Conservation (phyloP, 148 eudicot species). For the Camellia sinensis region DNA sequence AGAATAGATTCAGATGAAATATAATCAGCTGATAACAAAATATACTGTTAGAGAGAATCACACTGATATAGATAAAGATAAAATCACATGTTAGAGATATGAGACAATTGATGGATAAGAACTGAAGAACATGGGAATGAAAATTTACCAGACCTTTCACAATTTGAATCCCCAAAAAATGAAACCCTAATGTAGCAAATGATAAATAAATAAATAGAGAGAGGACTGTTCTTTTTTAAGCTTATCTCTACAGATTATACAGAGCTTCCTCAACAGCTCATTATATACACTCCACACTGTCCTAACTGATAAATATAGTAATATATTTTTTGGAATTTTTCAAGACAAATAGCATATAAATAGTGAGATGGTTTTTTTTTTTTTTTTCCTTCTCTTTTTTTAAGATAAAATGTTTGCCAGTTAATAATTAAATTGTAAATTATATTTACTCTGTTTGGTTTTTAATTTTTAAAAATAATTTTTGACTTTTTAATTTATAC, state of each 20-base stretch:
- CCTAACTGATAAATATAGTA: background rate
- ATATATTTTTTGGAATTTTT: background rate
- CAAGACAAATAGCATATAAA: no score
- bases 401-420: no score
- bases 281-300: no score
- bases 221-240: background rate
- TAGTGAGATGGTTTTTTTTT: no score
- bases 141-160: constrained; percentile 14
- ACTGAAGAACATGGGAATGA: background rate
- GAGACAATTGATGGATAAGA: background rate
- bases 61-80: background rate
- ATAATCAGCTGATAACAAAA: background rate
- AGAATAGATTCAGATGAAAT: constrained; percentile 24
- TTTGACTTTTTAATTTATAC: background rate
- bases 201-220: background rate
- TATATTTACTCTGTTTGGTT: background rate
- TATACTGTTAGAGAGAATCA: background rate
- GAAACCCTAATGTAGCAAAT: background rate
- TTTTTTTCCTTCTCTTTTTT: no score
- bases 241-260: constrained; percentile 8
- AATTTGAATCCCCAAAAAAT: constrained; percentile 10
- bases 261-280: background rate
- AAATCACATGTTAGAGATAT: background rate
- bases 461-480: background rate
- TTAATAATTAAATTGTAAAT: no score